Conservation (phyloP, 1,139 yeast species). For the Yamadazyma jaroonii region DNA sequence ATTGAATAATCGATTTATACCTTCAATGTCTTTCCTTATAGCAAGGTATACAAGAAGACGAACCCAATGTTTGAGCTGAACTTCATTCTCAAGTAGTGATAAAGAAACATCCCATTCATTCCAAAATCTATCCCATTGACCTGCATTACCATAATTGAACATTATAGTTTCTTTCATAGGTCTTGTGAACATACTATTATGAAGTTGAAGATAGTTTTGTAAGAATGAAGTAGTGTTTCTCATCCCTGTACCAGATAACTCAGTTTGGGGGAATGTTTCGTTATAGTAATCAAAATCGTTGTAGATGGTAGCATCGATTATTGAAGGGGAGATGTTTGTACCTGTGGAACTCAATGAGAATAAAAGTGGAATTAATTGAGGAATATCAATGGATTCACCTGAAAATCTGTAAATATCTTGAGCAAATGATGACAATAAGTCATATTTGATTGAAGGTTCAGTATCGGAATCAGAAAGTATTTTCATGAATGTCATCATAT, state of each 20-base stretch:
- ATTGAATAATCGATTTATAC: constrained; percentile 30
- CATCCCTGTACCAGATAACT: constrained; percentile 26
- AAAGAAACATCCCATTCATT: constrained; percentile 31
- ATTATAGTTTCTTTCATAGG: constrained; percentile 30
- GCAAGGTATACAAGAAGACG: constrained; percentile 35
- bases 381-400: constrained; percentile 22
- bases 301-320: constrained; percentile 25
- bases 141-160: constrained; percentile 38
- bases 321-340: constrained; percentile 17
- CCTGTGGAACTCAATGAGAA: constrained; percentile 28
- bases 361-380: constrained; percentile 33
- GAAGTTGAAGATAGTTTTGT: constrained; percentile 17
- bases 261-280: constrained; percentile 5
- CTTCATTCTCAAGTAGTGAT: constrained; percentile 12
- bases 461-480: constrained; percentile 29
- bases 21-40: constrained; percentile 23
- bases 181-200: constrained; percentile 8
- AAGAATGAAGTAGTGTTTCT: constrained; percentile 31
- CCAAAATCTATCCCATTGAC: constrained; percentile 42
- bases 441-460: constrained; percentile 16
- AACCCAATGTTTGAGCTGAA: constrained; percentile 27
- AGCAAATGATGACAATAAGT: constrained; percentile 27
- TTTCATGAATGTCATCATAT: constrained; percentile 30
- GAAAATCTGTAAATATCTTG: constrained; percentile 26
- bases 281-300: constrained; percentile 9